Evolutionary conservation across 2,329 filamentous ascomycete species (phyloP).

Genomic region (Sporothrix brasiliensis): DNA sequence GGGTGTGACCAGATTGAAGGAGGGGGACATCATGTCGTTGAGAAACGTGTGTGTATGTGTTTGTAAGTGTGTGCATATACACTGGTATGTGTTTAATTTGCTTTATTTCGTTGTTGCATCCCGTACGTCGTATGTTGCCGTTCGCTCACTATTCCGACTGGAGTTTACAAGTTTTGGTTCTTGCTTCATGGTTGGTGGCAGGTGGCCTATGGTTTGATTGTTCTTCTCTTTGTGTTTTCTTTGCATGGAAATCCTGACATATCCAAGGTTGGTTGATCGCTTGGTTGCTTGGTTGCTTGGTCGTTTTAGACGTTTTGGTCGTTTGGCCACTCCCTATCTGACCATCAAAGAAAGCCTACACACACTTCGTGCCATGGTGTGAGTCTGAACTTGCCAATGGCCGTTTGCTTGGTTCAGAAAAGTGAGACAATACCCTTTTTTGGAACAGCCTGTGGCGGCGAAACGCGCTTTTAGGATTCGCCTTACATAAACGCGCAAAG

Average conservation of each 20-base stretch:
- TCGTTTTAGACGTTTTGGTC: not conserved
- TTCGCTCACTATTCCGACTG: not conserved
- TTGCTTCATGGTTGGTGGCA: not conserved
- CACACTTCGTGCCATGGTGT: not conserved
- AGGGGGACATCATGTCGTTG: not conserved
- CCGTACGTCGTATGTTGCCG: not conserved
- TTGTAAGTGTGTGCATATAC: not conserved
- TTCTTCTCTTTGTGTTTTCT: not conserved
- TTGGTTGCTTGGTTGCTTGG: too few species aligned
- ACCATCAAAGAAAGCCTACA: not conserved
- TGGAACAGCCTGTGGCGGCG: not conserved
- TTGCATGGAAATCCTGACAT: not conserved
- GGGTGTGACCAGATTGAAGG: slow-evolving; percentile 8
- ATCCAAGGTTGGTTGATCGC: not conserved
- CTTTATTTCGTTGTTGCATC: not conserved
- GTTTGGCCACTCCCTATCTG: not conserved
- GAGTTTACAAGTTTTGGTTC: not conserved
- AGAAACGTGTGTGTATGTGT: not conserved
- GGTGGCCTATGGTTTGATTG: not conserved
- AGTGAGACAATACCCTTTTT: slow-evolving; percentile 12
- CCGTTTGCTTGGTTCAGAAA: not conserved
- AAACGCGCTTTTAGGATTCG: slow-evolving; percentile 14
- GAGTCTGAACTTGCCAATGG: slow-evolving; percentile 1
- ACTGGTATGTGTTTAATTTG: not conserved
- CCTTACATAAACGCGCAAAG: not conserved